Conservation (phyloP, 768 basidiomycete genomes). For the Mycena indigotica region DNA sequence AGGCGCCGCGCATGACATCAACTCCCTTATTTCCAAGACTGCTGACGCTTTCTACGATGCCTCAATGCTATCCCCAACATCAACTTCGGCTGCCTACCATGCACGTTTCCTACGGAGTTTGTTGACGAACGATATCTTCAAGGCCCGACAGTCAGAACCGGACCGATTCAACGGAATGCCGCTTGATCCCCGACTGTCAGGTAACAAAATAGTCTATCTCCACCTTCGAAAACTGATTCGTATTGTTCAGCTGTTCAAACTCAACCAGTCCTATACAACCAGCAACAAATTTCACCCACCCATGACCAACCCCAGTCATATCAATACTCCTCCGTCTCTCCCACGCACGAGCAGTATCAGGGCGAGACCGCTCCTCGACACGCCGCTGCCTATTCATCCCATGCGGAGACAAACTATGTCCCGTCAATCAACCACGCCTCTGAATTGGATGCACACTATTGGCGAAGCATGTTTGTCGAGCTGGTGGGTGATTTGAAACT, state of each 20-base stretch:
- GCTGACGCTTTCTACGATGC: conserved; percentile 81
- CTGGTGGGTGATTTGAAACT: too few species aligned
- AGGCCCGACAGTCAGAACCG: conserved; percentile 46
- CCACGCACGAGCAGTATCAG: conserved; percentile 22
- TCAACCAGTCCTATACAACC: conserved; percentile 13
- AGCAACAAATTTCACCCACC: conserved; percentile 33
- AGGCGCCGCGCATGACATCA: conserved; percentile 64
- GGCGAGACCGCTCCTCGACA: conserved; percentile 11
- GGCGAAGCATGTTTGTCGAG: conserved; percentile 74
- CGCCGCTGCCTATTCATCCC: background rate
- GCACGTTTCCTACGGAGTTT: conserved; percentile 77
- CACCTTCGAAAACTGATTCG: conserved; percentile 14
- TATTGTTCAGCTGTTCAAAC: background rate
- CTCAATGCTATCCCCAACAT: conserved; percentile 59
- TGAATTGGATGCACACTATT: conserved; percentile 70
- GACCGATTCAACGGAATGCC: conserved; percentile 44
- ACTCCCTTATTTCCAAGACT: conserved; percentile 64
- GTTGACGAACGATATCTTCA: conserved; percentile 63
- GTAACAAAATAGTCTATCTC: conserved; percentile 38
- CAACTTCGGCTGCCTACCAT: conserved; percentile 73
- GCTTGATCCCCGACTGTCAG: conserved; percentile 59
- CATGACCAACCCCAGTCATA: conserved; percentile 37
- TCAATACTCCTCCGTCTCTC: conserved; percentile 47
- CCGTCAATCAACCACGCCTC: conserved; percentile 46
- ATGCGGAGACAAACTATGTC: conserved; percentile 33